A percentile compares a stretch with the other conserved stretches of the same genome.
Conservation (phyloP, 352 stramenopile genomes). For the Pythium utonaiense region DNA sequence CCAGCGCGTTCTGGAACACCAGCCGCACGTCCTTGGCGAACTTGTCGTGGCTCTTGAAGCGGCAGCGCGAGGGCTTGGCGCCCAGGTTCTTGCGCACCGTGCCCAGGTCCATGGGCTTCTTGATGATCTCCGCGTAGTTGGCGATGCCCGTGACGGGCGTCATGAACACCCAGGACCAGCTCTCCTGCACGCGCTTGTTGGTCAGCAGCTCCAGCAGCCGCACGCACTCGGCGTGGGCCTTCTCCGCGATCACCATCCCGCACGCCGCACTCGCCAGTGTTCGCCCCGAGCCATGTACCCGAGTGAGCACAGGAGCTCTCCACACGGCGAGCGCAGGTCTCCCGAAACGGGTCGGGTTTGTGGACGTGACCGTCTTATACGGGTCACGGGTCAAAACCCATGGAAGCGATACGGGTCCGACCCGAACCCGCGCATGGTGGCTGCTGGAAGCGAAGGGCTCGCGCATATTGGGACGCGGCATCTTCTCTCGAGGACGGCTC, state of each 20-base stretch:
- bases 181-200: constrained; percentile 80
- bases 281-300: constrained; percentile 13
- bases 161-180: constrained; percentile 88
- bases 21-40: constrained; percentile 80
- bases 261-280: not conserved
- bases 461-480: no score
- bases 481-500: not conserved
- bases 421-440: not conserved
- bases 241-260: constrained; percentile 59
- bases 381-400: not conserved
- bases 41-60: constrained; percentile 82
- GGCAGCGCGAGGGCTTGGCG: constrained; percentile 74
- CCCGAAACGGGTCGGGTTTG: constrained; percentile 10
- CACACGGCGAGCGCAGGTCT: no score
- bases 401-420: not conserved
- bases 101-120: constrained; percentile 81
- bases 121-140: constrained; percentile 71
- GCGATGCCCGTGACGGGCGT: constrained; percentile 56
- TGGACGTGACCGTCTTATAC: not conserved
- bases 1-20: constrained; percentile 78
- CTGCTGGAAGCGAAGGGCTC: constrained; percentile 2
- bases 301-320: no score
- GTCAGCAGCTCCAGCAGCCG: constrained; percentile 75
- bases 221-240: constrained; percentile 73
- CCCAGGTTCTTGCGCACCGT: constrained; percentile 75